Percentiles rank a stretch among this genome's conserved stretches.
These are phyloP conservation scores for Phycomyces nitens DNA, from an alignment of 192 early-diverging fungal species.

Conservation along the genomic window DNA sequence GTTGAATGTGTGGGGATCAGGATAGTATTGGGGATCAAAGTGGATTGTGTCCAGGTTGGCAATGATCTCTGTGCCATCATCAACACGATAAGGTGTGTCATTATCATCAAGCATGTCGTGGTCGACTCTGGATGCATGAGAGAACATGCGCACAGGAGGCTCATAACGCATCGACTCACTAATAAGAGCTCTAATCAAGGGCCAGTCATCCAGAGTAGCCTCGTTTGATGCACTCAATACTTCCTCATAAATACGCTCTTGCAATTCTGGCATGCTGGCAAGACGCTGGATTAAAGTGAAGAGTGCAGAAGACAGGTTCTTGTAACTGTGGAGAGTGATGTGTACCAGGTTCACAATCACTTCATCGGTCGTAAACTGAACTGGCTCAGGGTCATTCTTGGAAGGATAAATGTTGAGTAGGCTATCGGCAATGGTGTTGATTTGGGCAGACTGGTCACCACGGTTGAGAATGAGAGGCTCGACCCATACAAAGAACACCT, in stretches of 20 bases:
- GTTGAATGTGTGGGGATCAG: conserved; percentile 36
- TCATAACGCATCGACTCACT: conserved; percentile 28
- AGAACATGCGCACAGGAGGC: conserved; percentile 17
- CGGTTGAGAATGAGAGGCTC: neutral
- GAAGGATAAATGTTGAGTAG: conserved; percentile 9
- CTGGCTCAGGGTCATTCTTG: conserved; percentile 22
- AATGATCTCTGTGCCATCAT: conserved; percentile 19
- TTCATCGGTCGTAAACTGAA: conserved; percentile 23
- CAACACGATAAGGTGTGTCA: conserved; percentile 32
- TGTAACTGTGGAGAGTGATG: conserved; percentile 31
- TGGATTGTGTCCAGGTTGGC: conserved; percentile 47
- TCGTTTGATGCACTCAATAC: neutral
- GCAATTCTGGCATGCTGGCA: conserved; percentile 37
- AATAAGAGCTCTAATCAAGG: conserved; percentile 22
- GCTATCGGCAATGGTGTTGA: neutral
- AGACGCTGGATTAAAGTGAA: conserved; percentile 37
- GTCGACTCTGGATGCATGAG: conserved; percentile 37
- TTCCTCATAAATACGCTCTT: conserved; percentile 34
- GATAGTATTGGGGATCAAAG: conserved; percentile 35
- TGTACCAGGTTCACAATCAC: conserved; percentile 29
- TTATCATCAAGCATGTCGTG: conserved; percentile 28
- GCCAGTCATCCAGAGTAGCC: neutral
- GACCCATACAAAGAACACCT: conserved; percentile 12
- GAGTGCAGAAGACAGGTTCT: conserved; percentile 22
- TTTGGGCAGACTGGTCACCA: neutral